phyloP scores from a whole-genome alignment of 257 asterid genomes.

The Eustoma russellianum region DNA sequence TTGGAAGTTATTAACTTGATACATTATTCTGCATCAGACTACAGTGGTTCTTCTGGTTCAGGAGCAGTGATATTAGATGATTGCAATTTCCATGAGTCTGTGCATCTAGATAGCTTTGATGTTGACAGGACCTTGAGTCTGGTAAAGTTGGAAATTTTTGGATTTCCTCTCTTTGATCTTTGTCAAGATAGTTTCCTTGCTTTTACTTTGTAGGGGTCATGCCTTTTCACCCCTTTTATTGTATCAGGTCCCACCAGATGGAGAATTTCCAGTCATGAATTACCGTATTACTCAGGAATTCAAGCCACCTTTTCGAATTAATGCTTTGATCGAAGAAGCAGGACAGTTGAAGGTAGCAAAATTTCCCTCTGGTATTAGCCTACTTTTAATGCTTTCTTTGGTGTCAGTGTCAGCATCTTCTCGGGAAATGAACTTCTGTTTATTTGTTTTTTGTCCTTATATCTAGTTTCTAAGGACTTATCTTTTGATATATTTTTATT shows the following conservation, averaged over 20 bases:
- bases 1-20: neutral
- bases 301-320: constrained; percentile 92
- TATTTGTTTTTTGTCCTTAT: neutral
- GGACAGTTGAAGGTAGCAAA: constrained; percentile 70
- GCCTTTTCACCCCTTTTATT: constrained; percentile 8
- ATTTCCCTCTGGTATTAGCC: neutral
- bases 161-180: constrained; percentile 7
- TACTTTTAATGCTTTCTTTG: neutral
- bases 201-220: constrained; percentile 5
- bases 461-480: neutral
- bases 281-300: constrained; percentile 98
- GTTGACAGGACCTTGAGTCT: constrained; percentile 83
- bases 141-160: constrained; percentile 29
- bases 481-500: too few relatives aligned
- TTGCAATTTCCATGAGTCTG: constrained; percentile 99
- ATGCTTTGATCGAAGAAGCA: constrained; percentile 90
- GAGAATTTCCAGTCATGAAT: constrained; percentile 99
- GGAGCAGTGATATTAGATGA: constrained; percentile 92
- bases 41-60: constrained; percentile 80
- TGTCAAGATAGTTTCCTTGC: constrained; percentile 6
- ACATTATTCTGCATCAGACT: constrained; percentile 37
- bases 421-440: neutral
- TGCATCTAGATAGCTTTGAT: constrained; percentile 89
- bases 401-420: neutral
- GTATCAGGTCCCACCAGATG: constrained; percentile 90